phyloP scores from a whole-genome alignment of 768 basidiomycete genomes.

The Omphalotus guepiniiformis region DNA sequence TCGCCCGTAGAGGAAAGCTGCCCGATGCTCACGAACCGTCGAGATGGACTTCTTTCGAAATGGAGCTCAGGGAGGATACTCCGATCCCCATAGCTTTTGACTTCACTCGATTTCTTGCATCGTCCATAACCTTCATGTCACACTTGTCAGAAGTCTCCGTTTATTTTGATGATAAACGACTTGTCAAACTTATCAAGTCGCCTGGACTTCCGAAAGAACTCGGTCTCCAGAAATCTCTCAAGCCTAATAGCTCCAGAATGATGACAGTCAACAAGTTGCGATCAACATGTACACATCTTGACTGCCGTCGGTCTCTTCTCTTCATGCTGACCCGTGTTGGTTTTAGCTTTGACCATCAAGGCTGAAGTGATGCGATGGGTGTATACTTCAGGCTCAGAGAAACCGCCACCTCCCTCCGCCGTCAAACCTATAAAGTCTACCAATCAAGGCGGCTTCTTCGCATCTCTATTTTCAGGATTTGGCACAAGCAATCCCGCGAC shows the following conservation, averaged over 20 bases:
- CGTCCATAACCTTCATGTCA: slow-evolving; percentile 93
- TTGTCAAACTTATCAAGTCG: slow-evolving; percentile 64
- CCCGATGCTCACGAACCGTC: slow-evolving; percentile 34
- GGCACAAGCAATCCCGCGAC: slow-evolving; percentile 33
- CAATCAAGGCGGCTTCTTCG: slow-evolving; percentile 41
- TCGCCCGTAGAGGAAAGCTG: slow-evolving; percentile 73
- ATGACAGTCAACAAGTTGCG: slow-evolving; percentile 71
- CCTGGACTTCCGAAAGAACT: slow-evolving; percentile 47
- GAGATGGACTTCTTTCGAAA: slow-evolving; percentile 86
- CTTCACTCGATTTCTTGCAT: slow-evolving; percentile 83
- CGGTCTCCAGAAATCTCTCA: slow-evolving; percentile 53
- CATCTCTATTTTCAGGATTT: slow-evolving; percentile 39
- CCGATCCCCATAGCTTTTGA: slow-evolving; percentile 84
- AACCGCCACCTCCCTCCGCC: slow-evolving; percentile 36
- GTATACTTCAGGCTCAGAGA: slow-evolving; percentile 62
- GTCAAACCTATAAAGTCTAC: slow-evolving; percentile 27
- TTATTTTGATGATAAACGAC: slow-evolving; percentile 74
- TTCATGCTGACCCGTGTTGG: not conserved
- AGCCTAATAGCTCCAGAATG: slow-evolving; percentile 50
- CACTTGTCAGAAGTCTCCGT: slow-evolving; percentile 73
- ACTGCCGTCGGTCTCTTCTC: slow-evolving; percentile 5
- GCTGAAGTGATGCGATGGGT: slow-evolving; percentile 82
- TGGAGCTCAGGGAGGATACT: slow-evolving; percentile 77
- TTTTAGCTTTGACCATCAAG: slow-evolving; percentile 76
- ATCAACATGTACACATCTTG: slow-evolving; percentile 47